Percentiles rank a stretch among this genome's conserved stretches.
These are phyloP conservation scores for Xylariaceae sp. DNA, from an alignment of 2,329 filamentous ascomycete genomes.

Conservation along the genomic window DNA sequence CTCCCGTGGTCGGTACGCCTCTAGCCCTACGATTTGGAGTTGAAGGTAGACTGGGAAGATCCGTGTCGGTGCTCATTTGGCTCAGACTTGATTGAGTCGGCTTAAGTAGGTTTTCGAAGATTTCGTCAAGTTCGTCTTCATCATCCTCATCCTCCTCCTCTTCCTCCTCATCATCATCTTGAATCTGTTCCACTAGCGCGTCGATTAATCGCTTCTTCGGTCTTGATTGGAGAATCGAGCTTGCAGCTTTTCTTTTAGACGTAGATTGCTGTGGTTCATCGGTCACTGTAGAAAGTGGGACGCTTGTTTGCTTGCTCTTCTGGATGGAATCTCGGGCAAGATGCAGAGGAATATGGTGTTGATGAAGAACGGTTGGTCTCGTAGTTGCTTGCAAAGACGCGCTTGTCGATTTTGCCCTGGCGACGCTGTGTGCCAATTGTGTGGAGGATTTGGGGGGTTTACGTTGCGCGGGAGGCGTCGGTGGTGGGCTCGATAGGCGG, in stretches of 20 bases:
- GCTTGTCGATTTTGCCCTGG: constrained; percentile 4
- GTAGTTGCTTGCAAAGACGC: constrained; percentile 1
- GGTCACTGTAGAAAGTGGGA: not conserved
- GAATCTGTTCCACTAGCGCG: constrained; percentile 26
- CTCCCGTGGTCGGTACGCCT: constrained; percentile 15
- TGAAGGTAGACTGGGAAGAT: constrained; percentile 20
- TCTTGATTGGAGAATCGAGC: constrained; percentile 16
- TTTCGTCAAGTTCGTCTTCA: constrained; percentile 15
- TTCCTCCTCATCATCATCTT: constrained; percentile 13
- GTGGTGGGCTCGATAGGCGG: constrained; percentile 29
- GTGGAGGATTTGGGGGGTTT: constrained; percentile 6
- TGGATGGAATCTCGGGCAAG: constrained; percentile 17
- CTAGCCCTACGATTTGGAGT: constrained; percentile 23
- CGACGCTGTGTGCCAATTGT: constrained; percentile 1
- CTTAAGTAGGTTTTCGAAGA: constrained; percentile 10
- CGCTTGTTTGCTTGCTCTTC: constrained; percentile 12
- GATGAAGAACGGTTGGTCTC: constrained; percentile 10
- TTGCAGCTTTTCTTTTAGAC: constrained; percentile 2
- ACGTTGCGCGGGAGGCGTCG: constrained; percentile 25
- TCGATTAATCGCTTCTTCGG: constrained; percentile 30
- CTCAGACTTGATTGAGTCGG: constrained; percentile 18
- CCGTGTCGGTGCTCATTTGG: constrained; percentile 17
- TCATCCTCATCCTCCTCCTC: constrained; percentile 22
- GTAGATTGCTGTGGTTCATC: constrained; percentile 12
- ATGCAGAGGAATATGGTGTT: constrained; percentile 29